Evolutionary conservation across 306 rosid genomes (phyloP), one percentile per base, ranked within the genome.

Genomic region (Sophora flavescens): DNA sequence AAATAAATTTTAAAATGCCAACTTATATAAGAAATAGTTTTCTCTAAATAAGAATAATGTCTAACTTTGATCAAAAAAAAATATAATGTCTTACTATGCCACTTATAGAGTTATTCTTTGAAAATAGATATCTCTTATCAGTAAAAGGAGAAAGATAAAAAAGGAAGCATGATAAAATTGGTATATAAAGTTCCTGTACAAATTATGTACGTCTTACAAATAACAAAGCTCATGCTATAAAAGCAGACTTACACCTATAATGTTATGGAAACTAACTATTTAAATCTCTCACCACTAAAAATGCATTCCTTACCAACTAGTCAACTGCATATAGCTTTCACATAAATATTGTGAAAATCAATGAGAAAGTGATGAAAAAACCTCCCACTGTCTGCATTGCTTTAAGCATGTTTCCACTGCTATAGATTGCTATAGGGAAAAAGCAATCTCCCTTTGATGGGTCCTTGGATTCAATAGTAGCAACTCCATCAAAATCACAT

Each of bases 361-460:
- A 42, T 18, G 74, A 45, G 32, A 82, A 70, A 2, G 68, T 86
- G 6, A 67, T 72, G 6, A 84, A 36, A 26, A 85, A 0, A 3
- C 28, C 65, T 30, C 35, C 68, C 10, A 67, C 17, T 14, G 7
- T 28, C 45, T 16, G 51, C 6, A 54, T 72, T 15, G 32, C 64
- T 67, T 2, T 32, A 1, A 86, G 82, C 82, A 83, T 83, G 38
- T 57, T 62, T 6, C 86, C 91, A 35, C 22, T 44, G 8, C 84
- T 86, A 1, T 22, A 18, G 0, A 90, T 86, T 79, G 82, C 82
- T 22, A 89, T 4, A 3, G 84, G 90, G 68, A 94, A 94, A 1
- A 56, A 0, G 35, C 98, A 94, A 60, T 0, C 38, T 60, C 85
- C 86, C 1, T 3, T 16, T 0, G 98, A 77, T 0, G 88, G 83